Evolutionary conservation across 208 protist genomes (phyloP), one percentile per base, ranked within the genome.

Genomic region (Acanthamoeba castellanii): DNA sequence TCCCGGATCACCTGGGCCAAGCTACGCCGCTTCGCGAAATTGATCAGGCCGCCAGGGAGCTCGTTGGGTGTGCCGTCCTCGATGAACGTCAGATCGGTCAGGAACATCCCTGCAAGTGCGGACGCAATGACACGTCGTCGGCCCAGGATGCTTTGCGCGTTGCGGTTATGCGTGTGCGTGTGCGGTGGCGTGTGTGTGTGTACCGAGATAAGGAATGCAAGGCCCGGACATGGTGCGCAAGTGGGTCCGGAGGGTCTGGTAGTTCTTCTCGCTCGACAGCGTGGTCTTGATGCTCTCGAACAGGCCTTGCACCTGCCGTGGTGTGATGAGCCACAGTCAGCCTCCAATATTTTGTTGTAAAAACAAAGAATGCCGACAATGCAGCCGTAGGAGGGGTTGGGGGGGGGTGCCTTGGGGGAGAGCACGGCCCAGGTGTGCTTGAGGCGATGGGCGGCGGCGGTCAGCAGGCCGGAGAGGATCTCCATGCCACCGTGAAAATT

Each of bases 161-260:
- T n/a, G n/a, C n/a, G n/a, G n/a, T n/a, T n/a, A n/a, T n/a, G n/a
- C n/a, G 52, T 16, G 52, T 20, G 52, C 7, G 52, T 16, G 52
- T 57, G 52, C 52, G 11, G 52, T n/a, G n/a, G n/a, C n/a, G n/a
- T n/a, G n/a, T n/a, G n/a, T n/a, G n/a, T n/a, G n/a, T n/a, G n/a
- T 88, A 88, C 87, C 87, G 18, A 92, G 87, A 32, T 92, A 92
- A 11, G 87, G 87, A 18, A 92, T 76, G 42, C 87, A 92, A 7
- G 87, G 55, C 2, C 27, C 25, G 13, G 30, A 25, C 9, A 74
- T 22, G 5, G 87, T n/a, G 25, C 45, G 55, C 59, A 92, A n/a
- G 25, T 92, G 87, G 6, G 14, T 45, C 7, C 87, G 30, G 8
- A 92, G 37, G 59, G 18, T 74, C 25, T 92, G 87, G 37, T 92